Percentiles rank a stretch among this genome's conserved stretches.
phyloP scores from a whole-genome alignment of 2,329 filamentous ascomycete species.

The Chaetomium strumarium region DNA sequence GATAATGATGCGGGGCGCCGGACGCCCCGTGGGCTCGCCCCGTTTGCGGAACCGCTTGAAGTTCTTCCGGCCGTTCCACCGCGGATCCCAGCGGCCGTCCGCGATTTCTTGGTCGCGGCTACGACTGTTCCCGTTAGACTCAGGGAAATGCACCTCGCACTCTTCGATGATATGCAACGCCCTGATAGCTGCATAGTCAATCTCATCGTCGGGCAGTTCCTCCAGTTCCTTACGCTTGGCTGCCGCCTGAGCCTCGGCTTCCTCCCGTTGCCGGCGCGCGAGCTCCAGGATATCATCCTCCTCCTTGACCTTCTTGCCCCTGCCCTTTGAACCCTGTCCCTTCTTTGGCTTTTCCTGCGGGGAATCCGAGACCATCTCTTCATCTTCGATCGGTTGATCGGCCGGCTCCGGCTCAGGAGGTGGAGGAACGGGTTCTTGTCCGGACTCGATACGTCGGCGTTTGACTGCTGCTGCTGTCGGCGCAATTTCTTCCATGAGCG shows the following conservation, averaged over 20 bases:
- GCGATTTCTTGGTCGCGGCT: conserved; percentile 46
- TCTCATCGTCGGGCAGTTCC: conserved; percentile 50
- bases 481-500: conserved; percentile 65
- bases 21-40: conserved; percentile 42
- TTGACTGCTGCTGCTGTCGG: conserved; percentile 75
- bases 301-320: conserved; percentile 49
- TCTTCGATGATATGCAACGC: conserved; percentile 71
- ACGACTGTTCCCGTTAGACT: conserved; percentile 18
- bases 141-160: conserved; percentile 53
- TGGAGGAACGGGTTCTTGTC: conserved; percentile 40
- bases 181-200: conserved; percentile 68
- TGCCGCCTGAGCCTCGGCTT: conserved; percentile 59
- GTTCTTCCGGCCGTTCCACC: conserved; percentile 92
- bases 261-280: conserved; percentile 53
- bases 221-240: conserved; percentile 50
- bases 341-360: conserved; percentile 20
- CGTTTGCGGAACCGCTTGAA: conserved; percentile 80
- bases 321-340: conserved; percentile 30
- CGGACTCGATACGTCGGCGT: conserved; percentile 61
- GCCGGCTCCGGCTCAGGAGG: conserved; percentile 23
- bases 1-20: conserved; percentile 55
- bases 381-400: conserved; percentile 23
- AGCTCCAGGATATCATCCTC: conserved; percentile 61
- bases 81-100: conserved; percentile 68
- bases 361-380: conserved; percentile 16